Evolutionary conservation across 306 rosid species (phyloP).

Genomic region (Acacia crassicarpa): DNA sequence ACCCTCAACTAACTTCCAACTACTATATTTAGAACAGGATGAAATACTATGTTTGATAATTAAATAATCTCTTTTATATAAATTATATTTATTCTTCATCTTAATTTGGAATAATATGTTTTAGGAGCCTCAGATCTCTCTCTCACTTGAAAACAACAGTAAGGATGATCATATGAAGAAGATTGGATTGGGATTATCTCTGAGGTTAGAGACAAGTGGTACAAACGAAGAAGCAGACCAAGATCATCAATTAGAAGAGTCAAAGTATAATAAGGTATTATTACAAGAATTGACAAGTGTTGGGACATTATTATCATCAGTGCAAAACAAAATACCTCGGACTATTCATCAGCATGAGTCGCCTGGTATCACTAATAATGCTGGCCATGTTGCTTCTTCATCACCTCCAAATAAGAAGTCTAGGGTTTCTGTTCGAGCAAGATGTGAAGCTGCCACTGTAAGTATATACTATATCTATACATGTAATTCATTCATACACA

Average conservation of each 20-base stretch:
- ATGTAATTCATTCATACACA: background rate
- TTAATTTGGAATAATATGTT: background rate
- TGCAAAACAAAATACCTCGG: constrained; percentile 55
- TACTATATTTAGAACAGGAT: no score
- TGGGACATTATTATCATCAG: constrained; percentile 13
- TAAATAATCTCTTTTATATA: background rate
- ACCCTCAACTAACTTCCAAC: no score
- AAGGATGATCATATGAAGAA: background rate
- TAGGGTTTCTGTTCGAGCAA: constrained; percentile 97
- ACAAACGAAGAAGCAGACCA: constrained; percentile 17
- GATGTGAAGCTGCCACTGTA: constrained; percentile 92
- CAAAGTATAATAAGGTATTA: constrained; percentile 32
- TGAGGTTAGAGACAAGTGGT: constrained; percentile 58
- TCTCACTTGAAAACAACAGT: constrained; percentile 47
- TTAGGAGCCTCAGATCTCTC: constrained; percentile 58
- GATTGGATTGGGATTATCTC: constrained; percentile 62
- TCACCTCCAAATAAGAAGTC: constrained; percentile 75
- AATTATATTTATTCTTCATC: background rate
- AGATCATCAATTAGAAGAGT: constrained; percentile 11
- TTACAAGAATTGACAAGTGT: constrained; percentile 16
- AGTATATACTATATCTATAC: constrained; percentile 24
- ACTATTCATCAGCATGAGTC: constrained; percentile 31
- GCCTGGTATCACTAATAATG: constrained; percentile 13
- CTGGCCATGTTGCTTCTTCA: constrained; percentile 37
- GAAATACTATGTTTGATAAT: no score